Conservation (phyloP, 805 yeast genomes). For the Candida wancherniae region DNA sequence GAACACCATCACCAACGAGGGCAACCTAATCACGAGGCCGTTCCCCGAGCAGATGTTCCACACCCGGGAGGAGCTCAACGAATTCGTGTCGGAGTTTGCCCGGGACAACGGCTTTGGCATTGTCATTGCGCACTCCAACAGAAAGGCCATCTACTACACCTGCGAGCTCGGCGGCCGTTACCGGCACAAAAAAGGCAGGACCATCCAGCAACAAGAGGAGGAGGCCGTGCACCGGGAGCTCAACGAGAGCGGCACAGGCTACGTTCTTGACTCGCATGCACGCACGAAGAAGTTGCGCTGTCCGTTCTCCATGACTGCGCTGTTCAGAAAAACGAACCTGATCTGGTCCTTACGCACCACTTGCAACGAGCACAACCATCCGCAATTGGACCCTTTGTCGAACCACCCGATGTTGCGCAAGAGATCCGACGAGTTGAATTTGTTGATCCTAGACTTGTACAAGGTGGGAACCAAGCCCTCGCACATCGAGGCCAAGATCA, state of each 20-base stretch:
- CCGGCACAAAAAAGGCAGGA: constrained; percentile 42
- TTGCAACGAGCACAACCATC: constrained; percentile 55
- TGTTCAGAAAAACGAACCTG: constrained; percentile 44
- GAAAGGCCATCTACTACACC: constrained; percentile 54
- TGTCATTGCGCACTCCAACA: constrained; percentile 55
- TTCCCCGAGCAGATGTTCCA: constrained; percentile 51
- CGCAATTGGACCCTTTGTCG: constrained; percentile 50
- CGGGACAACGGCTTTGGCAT: constrained; percentile 55
- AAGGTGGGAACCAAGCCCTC: constrained; percentile 53
- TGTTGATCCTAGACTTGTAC: constrained; percentile 47
- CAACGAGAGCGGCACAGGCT: constrained; percentile 29
- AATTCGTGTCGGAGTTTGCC: constrained; percentile 52
- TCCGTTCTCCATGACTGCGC: constrained; percentile 58
- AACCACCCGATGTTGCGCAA: constrained; percentile 56
- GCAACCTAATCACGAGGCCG: constrained; percentile 49
- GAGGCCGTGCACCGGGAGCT: constrained; percentile 19
- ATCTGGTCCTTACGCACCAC: constrained; percentile 51
- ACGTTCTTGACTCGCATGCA: constrained; percentile 36
- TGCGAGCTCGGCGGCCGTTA: constrained; percentile 56
- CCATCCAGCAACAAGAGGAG: constrained; percentile 19
- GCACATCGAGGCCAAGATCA: constrained; percentile 48
- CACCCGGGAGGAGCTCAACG: constrained; percentile 46
- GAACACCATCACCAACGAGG: constrained; percentile 44
- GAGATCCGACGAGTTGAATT: constrained; percentile 48
- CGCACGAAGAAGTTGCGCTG: constrained; percentile 51